Evolutionary conservation across 2,329 filamentous ascomycete species (phyloP), one percentile per base, ranked within the genome.

Genomic region (Botrytis medusae): DNA sequence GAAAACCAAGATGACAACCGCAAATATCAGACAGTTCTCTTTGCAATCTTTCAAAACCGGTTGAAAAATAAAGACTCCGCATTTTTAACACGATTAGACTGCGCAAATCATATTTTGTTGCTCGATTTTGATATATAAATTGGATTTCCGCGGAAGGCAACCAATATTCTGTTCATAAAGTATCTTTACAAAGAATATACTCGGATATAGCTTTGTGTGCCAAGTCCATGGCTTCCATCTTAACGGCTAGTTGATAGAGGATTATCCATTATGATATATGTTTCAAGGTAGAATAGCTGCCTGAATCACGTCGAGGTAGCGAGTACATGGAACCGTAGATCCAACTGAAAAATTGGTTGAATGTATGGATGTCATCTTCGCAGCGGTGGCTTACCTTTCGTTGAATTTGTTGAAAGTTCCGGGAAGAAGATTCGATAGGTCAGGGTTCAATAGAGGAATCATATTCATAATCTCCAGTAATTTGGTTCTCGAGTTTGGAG

Each of bases 211-310:
- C 60, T 40, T 63, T 48, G 32, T 57, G 59, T 1, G 72, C 72
- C n/a, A 71, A 37, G 29, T 73, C 67, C 29, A 20, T 32, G 5
- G 46, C 65, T 4, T 40, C 65, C 22, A 73, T 42, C 10, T 73
- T 32, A 20, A 51, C 44, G 1, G 72, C 48, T 18, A 71, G 32
- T 8, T 32, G 4, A 7, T 73, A 29, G 2, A 73, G 72, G 2
- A 60, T 29, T 1, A 64, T 20, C 72, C 72, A 71, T 65, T 73
- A 67, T 1, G 67, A 73, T 9, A 71, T 48, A 16, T 64, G 67
- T 1, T 14, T 71, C 0, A 42, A 25, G 10, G 29, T 32, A 44
- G 54, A 29, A 14, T 42, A 57, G 32, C 22, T 16, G 2, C 12
- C 29, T n/a, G 37, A 10, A n/a, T 73, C 46, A 29, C 42, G 29